phyloP scores from a whole-genome alignment of 306 rosid genomes.

The Medicago ruthenica region DNA sequence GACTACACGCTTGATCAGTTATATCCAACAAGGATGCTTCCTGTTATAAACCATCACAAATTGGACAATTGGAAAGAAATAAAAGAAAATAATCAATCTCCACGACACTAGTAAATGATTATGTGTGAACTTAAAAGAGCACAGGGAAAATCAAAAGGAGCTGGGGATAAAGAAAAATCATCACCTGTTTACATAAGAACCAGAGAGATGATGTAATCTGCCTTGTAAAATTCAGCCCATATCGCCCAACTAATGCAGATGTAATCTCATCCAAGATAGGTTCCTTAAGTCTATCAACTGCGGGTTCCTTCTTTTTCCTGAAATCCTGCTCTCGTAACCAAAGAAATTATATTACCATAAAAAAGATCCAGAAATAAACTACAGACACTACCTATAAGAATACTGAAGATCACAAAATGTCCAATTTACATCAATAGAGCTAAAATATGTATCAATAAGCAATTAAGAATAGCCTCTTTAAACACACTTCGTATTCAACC shows the following conservation, averaged over 20 bases:
- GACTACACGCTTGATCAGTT: slow-evolving; percentile 81
- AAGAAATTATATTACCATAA: slow-evolving; percentile 21
- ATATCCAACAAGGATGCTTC: slow-evolving; percentile 91
- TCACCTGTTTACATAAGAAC: slow-evolving; percentile 97
- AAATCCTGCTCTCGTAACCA: slow-evolving; percentile 58
- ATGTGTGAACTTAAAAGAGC: slow-evolving; percentile 13
- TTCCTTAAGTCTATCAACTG: slow-evolving; percentile 78
- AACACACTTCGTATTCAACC: slow-evolving; percentile 36
- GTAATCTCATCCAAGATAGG: slow-evolving; percentile 74
- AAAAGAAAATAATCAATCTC: slow-evolving; percentile 29
- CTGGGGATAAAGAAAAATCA: slow-evolving; percentile 5
- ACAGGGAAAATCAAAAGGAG: slow-evolving; percentile 25
- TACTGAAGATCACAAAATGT: slow-evolving; percentile 20
- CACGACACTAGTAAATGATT: slow-evolving; percentile 15
- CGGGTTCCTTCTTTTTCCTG: slow-evolving; percentile 78
- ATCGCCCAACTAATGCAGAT: slow-evolving; percentile 57
- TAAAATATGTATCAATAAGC: slow-evolving; percentile 7
- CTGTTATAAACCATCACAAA: slow-evolving; percentile 59
- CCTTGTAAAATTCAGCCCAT: slow-evolving; percentile 75
- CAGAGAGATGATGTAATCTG: slow-evolving; percentile 79
- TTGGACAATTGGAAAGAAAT: slow-evolving; percentile 25
- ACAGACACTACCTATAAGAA: slow-evolving; percentile 27
- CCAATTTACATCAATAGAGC: slow-evolving; percentile 26
- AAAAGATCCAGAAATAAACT: neutral
- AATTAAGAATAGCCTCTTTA: slow-evolving; percentile 26